Evolutionary conservation across 1,139 yeast genomes (phyloP), one percentile per base, ranked within the genome.

Genomic region (Pichia kudriavzevii): DNA sequence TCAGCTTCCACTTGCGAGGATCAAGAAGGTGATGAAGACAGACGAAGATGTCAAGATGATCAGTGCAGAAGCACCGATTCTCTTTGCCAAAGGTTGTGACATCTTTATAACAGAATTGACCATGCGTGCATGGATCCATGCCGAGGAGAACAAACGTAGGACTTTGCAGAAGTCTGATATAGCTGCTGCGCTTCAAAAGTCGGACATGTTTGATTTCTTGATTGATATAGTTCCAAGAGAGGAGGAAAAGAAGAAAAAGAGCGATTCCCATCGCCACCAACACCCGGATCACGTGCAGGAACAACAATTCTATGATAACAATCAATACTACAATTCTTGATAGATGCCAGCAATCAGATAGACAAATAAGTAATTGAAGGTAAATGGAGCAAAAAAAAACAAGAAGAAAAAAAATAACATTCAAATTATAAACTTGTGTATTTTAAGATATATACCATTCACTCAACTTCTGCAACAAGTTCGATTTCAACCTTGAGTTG

Each of bases 61-160:
- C 41, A 78, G 93, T 47, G 97, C 98, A 2, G 98, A 91, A 61
- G 97, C 97, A 0, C 98, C 98, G 1, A 87, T 91, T 25, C 62
- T 91, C 43, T 91, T 91, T 64, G 97, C 98, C 32, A 91, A 91
- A 59, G 97, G 97, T 1, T 91, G 98, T 60, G 98, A 91, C 56
- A 79, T 91, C 28, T 91, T 91, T 59, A 91, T 91, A 45, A 88
- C 97, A 1, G 98, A 91, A 58, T 67, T 91, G 39, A 88, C 98
- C 10, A 87, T 91, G 96, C 69, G 98, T 41, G 97, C 98, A 3
- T 91, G 98, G 98, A 85, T 91, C 43, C 95, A 88, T 50, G 96
- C 97, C 2, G 97, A 91, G 57, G 95, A 85, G 51, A 85, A 84
- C 61, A 91, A 91, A 55, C 72, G 98, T 47, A 68, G 98, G 45